Evolutionary conservation across 1,284 basidiomycete genomes (phyloP).

Genomic region (Trametes versicolor): DNA sequence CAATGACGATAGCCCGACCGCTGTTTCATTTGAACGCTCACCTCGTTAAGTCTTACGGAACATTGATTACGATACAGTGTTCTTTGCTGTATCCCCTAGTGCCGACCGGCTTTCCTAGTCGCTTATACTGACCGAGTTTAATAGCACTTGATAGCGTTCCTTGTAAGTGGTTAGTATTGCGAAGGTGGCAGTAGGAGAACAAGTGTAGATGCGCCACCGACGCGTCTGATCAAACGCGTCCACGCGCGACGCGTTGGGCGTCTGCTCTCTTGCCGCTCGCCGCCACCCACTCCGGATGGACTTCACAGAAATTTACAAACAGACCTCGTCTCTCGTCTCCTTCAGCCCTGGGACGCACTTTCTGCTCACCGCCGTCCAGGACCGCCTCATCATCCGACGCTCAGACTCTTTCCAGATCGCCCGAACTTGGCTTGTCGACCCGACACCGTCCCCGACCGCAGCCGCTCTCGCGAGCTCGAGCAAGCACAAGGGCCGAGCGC

Average conservation of each 20-base stretch:
- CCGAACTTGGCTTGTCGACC: constrained; percentile 74
- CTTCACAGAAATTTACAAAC: constrained; percentile 85
- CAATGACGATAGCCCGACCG: too few relatives aligned
- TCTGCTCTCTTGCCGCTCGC: background rate
- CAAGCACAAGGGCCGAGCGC: constrained; percentile 17
- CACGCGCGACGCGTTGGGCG: constrained; percentile 4
- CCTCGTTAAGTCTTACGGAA: too few relatives aligned
- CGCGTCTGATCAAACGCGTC: background rate
- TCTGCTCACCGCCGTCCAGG: constrained; percentile 75
- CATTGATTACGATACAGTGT: too few relatives aligned
- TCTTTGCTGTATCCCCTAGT: too few relatives aligned
- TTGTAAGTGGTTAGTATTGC: too few relatives aligned
- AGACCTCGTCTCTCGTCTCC: constrained; percentile 68
- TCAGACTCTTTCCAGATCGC: constrained; percentile 81
- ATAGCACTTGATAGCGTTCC: too few relatives aligned
- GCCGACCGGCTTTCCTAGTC: too few relatives aligned
- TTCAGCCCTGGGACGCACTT: constrained; percentile 82
- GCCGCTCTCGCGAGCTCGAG: constrained; percentile 40
- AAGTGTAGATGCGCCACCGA: too few relatives aligned
- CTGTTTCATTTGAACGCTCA: too few relatives aligned
- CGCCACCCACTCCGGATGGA: constrained; percentile 49
- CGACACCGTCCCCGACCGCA: constrained; percentile 55
- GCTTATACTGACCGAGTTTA: too few relatives aligned
- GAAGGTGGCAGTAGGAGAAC: too few relatives aligned
- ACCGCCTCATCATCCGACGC: constrained; percentile 77